Percentiles rank a stretch among this genome's conserved stretches.
Conservation (phyloP, 495 filamentous ascomycete species). For the Penicillium argentinense region DNA sequence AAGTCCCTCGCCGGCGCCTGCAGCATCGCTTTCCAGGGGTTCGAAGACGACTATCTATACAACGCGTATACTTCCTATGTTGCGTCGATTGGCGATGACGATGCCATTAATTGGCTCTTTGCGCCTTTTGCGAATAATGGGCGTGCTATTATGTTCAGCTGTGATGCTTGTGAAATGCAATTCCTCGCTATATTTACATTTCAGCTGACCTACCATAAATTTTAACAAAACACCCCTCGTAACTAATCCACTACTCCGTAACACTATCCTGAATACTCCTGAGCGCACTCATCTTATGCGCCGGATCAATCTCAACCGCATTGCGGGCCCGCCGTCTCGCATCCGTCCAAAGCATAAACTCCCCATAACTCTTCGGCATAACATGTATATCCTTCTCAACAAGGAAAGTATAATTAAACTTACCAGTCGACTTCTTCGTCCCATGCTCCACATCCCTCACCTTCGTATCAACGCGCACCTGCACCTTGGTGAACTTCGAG, state of each 20-base stretch:
- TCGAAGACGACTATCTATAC: too few species aligned
- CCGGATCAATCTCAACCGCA: slow-evolving; percentile 36
- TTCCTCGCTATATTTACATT: too few species aligned
- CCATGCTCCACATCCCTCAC: slow-evolving; percentile 79
- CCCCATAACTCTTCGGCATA: slow-evolving; percentile 70
- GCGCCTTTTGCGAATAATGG: too few species aligned
- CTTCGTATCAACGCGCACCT: slow-evolving; percentile 74
- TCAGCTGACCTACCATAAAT: too few species aligned
- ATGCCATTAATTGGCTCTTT: too few species aligned
- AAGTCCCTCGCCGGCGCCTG: too few species aligned
- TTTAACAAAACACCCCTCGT: too few species aligned
- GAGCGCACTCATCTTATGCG: slow-evolving; percentile 39
- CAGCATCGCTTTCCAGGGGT: too few species aligned
- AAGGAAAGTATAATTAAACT: slow-evolving; percentile 84
- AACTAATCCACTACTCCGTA: slow-evolving; percentile 50
- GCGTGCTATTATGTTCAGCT: too few species aligned
- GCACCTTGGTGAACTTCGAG: slow-evolving; percentile 62
- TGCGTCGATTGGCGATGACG: too few species aligned
- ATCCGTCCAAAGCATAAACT: slow-evolving; percentile 81
- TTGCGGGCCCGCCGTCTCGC: slow-evolving; percentile 59
- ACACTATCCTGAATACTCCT: slow-evolving; percentile 45
- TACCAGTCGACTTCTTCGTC: slow-evolving; percentile 70
- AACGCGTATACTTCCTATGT: too few species aligned
- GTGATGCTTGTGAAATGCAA: too few species aligned
- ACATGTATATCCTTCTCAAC: slow-evolving; percentile 72